Base-by-base conservation (phyloP, 306 rosid genomes). In the Glycyrrhiza uralensis region DNA sequence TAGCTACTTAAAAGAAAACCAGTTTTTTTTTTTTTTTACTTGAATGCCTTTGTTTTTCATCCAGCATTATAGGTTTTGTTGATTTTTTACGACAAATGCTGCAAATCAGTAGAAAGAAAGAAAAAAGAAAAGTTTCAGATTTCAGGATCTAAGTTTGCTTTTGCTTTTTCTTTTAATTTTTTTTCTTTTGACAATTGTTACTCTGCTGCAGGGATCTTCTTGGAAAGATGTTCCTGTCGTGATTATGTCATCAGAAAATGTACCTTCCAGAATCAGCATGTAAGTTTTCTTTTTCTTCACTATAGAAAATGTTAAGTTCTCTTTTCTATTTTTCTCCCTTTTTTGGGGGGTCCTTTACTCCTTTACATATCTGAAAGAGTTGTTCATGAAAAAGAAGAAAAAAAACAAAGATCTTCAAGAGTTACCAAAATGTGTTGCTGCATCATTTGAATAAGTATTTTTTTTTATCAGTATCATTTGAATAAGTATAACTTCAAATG, bases 181-280 rank as follows among this genome's bases (percentile, higher is more conserved):
- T 70, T 74, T 67, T 61, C 6, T 57, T 58, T 51, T 82, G 72
- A 68, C 80, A 42, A 14, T 73, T 78, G 61, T 54, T 76, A 44
- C 51, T 69, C 42, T 17, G 13, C 44, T 77, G 74, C 81, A 94
- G 97, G 99, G 88, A 94, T 91, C 99, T 78, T 85, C 91, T 55
- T 89, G 97, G 96, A 94, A 91, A 76, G 93, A 94, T 72, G 87
- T 94, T 30, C 99, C 99, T 0, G 99, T 91, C 3, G 95, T 94
- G 70, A 76, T 94, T 44, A 94, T 94, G 97, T 94, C 99, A 58
- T 94, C 99, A 76, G 99, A 94, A 82, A 88, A 94, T 79, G 90
- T 86, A 62, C 99, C 99, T 72, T 85, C 97, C 35, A 86, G 93
- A 86, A 88, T 94, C 71, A 91, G 29, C 90, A 89, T 87, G 99